phyloP scores from a whole-genome alignment of 2,329 filamentous ascomycete species.

The Verticillium isaacii region DNA sequence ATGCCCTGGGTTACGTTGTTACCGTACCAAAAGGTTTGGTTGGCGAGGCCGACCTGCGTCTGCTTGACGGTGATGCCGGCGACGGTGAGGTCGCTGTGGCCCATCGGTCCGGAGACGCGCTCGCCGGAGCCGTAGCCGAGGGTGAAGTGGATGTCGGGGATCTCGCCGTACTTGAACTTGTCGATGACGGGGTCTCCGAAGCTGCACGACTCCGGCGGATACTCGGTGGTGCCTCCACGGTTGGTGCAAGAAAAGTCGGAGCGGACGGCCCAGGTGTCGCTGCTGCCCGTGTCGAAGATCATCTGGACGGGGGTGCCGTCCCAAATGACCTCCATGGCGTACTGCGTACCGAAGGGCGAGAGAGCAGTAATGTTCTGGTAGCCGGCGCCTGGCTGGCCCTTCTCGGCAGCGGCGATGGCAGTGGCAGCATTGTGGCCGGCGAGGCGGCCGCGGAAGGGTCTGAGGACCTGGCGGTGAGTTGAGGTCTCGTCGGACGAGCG shows the following conservation, averaged over 20 bases:
- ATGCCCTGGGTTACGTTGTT: constrained; percentile 48
- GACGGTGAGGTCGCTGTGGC: constrained; percentile 38
- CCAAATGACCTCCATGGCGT: constrained; percentile 35
- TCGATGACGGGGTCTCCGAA: constrained; percentile 34
- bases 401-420: constrained; percentile 16
- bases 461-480: constrained; percentile 26
- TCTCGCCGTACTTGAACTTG: constrained; percentile 32
- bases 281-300: constrained; percentile 45
- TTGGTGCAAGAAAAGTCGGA: constrained; percentile 37
- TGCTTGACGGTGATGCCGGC: constrained; percentile 37
- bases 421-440: constrained; percentile 23
- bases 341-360: constrained; percentile 34
- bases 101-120: constrained; percentile 40
- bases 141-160: constrained; percentile 39
- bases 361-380: constrained; percentile 34
- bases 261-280: constrained; percentile 45
- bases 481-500: constrained; percentile 23
- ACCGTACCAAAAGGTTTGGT: constrained; percentile 44
- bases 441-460: constrained; percentile 18
- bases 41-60: constrained; percentile 45
- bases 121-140: constrained; percentile 45
- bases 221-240: constrained; percentile 20
- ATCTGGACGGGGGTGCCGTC: constrained; percentile 33
- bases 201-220: constrained; percentile 27
- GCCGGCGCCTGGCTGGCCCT: constrained; percentile 7